phyloP scores from a whole-genome alignment of 371 early-diverging fungal species.

The Mortierella sp. region DNA sequence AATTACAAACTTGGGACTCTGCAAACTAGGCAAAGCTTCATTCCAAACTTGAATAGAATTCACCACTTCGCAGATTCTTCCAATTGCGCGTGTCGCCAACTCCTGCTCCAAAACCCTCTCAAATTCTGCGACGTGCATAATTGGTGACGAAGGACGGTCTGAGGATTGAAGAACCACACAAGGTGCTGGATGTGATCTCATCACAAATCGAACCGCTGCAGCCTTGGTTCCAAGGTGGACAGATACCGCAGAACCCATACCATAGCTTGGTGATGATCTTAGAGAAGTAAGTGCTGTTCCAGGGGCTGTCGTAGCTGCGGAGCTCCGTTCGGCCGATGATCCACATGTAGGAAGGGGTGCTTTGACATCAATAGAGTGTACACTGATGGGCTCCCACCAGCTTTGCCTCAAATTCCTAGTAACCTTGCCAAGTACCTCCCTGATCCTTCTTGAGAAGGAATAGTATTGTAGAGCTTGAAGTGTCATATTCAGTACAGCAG shows the following conservation, averaged over 20 bases:
- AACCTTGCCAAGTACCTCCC: constrained; percentile 31
- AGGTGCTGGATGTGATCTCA: constrained; percentile 49
- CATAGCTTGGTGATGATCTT: constrained; percentile 5
- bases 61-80: constrained; percentile 38
- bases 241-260: constrained; percentile 48
- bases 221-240: constrained; percentile 33
- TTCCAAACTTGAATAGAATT: constrained; percentile 45
- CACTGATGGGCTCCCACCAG: constrained; percentile 50
- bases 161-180: constrained; percentile 44
- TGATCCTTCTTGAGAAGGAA: constrained; percentile 39
- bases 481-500: constrained; percentile 33
- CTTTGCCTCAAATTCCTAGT: constrained; percentile 29
- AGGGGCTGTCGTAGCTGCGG: neutral
- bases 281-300: neutral
- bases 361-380: constrained; percentile 45
- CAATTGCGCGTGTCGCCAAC: constrained; percentile 32
- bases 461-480: constrained; percentile 46
- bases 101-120: constrained; percentile 43
- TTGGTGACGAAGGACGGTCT: constrained; percentile 44
- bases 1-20: constrained; percentile 40
- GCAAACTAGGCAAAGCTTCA: constrained; percentile 12
- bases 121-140: constrained; percentile 50
- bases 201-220: constrained; percentile 33
- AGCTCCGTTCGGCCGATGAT: neutral
- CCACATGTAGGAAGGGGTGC: constrained; percentile 12